These are phyloP conservation scores for Apiospora hydei DNA, from an alignment of 2,329 filamentous ascomycete genomes.

Conservation along the genomic window DNA sequence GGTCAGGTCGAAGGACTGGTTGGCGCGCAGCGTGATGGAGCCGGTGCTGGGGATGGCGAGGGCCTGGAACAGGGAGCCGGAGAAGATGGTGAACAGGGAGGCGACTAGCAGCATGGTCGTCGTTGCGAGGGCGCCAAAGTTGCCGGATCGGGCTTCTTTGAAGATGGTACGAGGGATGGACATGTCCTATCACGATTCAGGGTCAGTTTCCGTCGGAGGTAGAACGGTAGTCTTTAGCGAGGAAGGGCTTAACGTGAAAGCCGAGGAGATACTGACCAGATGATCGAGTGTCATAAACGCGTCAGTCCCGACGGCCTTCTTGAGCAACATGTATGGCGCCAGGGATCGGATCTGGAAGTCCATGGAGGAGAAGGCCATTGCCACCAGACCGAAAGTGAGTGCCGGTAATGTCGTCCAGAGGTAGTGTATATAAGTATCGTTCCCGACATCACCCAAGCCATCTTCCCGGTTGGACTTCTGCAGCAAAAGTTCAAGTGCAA, in stretches of 20 bases:
- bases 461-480: slow-evolving; percentile 39
- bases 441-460: slow-evolving; percentile 41
- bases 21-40: not conserved
- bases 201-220: not conserved
- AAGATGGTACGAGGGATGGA: not conserved
- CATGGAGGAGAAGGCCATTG: slow-evolving; percentile 18
- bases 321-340: slow-evolving; percentile 22
- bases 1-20: slow-evolving; percentile 38
- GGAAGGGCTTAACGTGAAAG: too few species aligned
- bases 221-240: too few species aligned
- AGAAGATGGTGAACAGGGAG: slow-evolving; percentile 27
- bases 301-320: not conserved
- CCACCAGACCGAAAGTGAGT: not conserved
- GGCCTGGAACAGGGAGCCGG: slow-evolving; percentile 24
- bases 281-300: slow-evolving; percentile 23
- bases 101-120: slow-evolving; percentile 18
- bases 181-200: not conserved
- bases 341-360: slow-evolving; percentile 21
- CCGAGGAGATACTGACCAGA: not conserved
- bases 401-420: slow-evolving; percentile 25
- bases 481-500: slow-evolving; percentile 45
- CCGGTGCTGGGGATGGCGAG: not conserved
- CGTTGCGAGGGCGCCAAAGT: slow-evolving; percentile 17
- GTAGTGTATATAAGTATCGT: slow-evolving; percentile 39
- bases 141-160: slow-evolving; percentile 19